Conservation (phyloP, 2,329 filamentous ascomycete genomes). For the Huntiella bhutanensis region DNA sequence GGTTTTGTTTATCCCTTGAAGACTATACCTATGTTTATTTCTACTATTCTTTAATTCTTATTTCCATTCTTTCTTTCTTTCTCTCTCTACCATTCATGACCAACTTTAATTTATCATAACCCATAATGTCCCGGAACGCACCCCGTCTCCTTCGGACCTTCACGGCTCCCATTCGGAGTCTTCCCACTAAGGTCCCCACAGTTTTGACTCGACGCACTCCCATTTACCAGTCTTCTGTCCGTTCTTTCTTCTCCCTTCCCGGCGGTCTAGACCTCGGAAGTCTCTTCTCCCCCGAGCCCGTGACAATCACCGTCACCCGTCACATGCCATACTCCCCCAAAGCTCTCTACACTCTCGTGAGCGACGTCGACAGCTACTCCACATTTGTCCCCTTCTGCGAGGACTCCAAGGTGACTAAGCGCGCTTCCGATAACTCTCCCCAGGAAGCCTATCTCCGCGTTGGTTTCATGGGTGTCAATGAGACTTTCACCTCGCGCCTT, state of each 20-base stretch:
- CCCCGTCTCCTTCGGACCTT: constrained; percentile 13
- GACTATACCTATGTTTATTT: too few species aligned
- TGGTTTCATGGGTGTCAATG: constrained; percentile 68
- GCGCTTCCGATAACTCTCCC: constrained; percentile 40
- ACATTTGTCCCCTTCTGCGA: constrained; percentile 85
- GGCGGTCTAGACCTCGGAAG: constrained; percentile 13
- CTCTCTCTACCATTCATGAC: background rate
- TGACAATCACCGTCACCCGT: constrained; percentile 49
- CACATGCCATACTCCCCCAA: constrained; percentile 54
- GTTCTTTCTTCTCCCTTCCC: constrained; percentile 19
- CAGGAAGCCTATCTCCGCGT: constrained; percentile 60
- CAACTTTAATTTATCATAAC: background rate
- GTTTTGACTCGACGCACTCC: background rate
- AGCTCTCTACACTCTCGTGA: constrained; percentile 66
- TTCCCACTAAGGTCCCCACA: background rate
- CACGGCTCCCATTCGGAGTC: background rate
- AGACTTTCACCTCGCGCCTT: constrained; percentile 64
- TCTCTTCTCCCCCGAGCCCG: constrained; percentile 26
- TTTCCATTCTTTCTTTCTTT: background rate
- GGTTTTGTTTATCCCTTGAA: too few species aligned
- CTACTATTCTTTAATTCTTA: too few species aligned
- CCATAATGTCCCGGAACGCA: background rate
- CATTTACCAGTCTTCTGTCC: constrained; percentile 15
- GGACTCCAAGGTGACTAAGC: constrained; percentile 55
- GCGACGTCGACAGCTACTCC: constrained; percentile 71